A percentile compares a stretch with the other conserved stretches of the same genome.
Evolutionary conservation across 176 grass and related monocot species (phyloP).

Genomic region (Paspalum notatum): DNA sequence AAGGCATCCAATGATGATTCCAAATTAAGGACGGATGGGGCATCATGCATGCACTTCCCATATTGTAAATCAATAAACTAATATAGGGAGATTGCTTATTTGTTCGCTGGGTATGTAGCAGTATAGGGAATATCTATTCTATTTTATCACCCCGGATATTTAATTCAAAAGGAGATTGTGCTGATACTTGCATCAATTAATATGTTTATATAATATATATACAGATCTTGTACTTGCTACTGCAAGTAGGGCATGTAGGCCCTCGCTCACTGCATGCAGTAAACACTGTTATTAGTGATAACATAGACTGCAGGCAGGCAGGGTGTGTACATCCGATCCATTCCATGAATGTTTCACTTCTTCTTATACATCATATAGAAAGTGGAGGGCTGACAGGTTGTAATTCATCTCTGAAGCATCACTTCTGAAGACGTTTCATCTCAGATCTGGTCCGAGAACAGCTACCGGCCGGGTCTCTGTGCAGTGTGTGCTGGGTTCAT

Average conservation of each 20-base stretch:
- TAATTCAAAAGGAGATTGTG: neutral
- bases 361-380: conserved; percentile 24
- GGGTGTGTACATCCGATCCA: neutral
- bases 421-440: neutral
- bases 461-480: neutral
- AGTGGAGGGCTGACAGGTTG: neutral
- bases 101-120: conserved; percentile 22
- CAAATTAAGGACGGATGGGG: conserved; percentile 10
- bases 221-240: neutral
- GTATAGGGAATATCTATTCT: neutral
- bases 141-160: neutral
- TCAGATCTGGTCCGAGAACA: conserved; percentile 37
- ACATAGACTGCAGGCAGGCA: conserved; percentile 11
- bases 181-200: neutral
- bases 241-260: neutral
- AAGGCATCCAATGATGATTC: conserved; percentile 52
- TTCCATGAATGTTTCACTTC: neutral
- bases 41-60: conserved; percentile 19
- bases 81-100: neutral
- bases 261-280: neutral
- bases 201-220: neutral
- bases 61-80: conserved; percentile 40
- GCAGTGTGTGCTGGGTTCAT: conserved; percentile 32
- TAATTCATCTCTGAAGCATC: conserved; percentile 27
- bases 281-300: no score